Percentiles rank a stretch among this genome's conserved stretches.
These are phyloP conservation scores for Amoebophrya sp. DNA, from an alignment of 169 alveolate species.

Conservation along the genomic window DNA sequence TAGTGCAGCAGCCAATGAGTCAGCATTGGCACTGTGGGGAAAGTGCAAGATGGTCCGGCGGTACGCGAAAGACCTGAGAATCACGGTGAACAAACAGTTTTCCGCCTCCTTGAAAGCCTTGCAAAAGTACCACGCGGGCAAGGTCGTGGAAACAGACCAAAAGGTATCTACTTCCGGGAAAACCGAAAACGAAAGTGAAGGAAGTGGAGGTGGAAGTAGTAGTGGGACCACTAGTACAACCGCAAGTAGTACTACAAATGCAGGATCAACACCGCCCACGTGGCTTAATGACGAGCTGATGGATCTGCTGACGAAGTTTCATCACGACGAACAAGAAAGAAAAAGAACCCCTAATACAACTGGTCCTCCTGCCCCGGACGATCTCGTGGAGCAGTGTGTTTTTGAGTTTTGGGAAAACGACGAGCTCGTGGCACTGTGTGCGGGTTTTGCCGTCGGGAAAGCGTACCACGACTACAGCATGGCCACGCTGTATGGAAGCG, in stretches of 20 bases:
- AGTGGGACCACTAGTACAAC: neutral
- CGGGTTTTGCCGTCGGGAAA: neutral
- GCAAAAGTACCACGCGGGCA: neutral
- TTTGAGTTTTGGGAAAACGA: neutral
- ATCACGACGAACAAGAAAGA: neutral
- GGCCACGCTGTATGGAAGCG: neutral
- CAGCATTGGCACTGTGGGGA: too few species aligned
- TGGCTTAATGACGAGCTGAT: neutral
- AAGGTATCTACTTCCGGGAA: too few species aligned
- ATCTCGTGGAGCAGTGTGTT: neutral
- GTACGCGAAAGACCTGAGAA: neutral
- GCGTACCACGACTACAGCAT: conserved; percentile 23
- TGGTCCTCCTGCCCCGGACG: neutral
- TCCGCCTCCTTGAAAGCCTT: neutral
- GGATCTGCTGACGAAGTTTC: neutral
- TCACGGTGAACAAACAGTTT: neutral
- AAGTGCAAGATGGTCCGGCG: neutral
- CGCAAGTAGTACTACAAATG: neutral
- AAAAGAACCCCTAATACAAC: too few species aligned
- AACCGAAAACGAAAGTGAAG: too few species aligned
- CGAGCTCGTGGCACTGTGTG: neutral
- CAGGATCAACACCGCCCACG: neutral
- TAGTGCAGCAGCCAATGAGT: too few species aligned
- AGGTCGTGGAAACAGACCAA: neutral
- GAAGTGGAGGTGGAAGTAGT: neutral